A percentile compares a stretch with the other conserved stretches of the same genome.
Conservation (phyloP, 495 filamentous ascomycete genomes). For the Aspergillus conjunctus region DNA sequence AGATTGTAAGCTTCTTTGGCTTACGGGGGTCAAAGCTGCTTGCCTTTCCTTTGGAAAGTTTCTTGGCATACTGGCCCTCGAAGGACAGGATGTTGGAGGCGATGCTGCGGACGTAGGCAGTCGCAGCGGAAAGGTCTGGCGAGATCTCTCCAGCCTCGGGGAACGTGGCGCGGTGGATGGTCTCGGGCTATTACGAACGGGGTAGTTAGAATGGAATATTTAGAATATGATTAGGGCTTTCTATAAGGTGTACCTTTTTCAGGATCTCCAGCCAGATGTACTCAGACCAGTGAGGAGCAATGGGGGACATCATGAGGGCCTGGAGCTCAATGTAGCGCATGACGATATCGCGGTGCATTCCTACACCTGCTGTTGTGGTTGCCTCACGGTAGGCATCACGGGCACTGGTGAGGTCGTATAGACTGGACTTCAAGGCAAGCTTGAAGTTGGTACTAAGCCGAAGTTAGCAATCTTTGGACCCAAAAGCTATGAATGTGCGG, state of each 20-base stretch:
- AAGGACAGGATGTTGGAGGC: conserved; percentile 80
- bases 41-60: conserved; percentile 83
- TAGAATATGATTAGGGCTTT: neutral
- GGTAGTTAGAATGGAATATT: conserved; percentile 25
- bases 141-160: conserved; percentile 67
- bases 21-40: conserved; percentile 81
- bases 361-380: conserved; percentile 67
- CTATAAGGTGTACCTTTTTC: conserved; percentile 58
- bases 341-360: conserved; percentile 80
- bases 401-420: conserved; percentile 86
- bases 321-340: conserved; percentile 84
- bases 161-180: conserved; percentile 79
- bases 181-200: conserved; percentile 42
- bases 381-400: conserved; percentile 91
- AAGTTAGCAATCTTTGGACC: conserved; percentile 32
- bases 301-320: conserved; percentile 72
- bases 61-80: conserved; percentile 80
- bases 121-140: conserved; percentile 67
- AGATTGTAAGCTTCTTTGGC: conserved; percentile 90
- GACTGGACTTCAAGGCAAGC: conserved; percentile 82
- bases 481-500: neutral
- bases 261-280: conserved; percentile 92
- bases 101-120: conserved; percentile 77
- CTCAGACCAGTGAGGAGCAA: conserved; percentile 93
- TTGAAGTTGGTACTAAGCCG: conserved; percentile 72